These are phyloP conservation scores for Eimeria praecox DNA, from an alignment of 169 alveolate species.

Conservation along the genomic window DNA sequence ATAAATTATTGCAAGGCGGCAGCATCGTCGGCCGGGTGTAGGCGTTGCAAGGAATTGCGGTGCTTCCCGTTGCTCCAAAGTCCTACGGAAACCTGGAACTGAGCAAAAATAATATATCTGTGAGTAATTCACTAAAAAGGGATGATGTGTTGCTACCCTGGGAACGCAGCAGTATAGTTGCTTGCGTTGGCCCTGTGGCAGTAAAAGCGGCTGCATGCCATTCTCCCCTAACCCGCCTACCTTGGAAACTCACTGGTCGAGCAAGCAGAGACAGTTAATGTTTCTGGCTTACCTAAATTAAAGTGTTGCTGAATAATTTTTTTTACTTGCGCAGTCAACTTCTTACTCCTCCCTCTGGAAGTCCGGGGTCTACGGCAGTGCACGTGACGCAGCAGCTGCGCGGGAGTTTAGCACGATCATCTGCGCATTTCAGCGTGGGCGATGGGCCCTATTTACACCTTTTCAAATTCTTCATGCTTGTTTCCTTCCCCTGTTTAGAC, in stretches of 20 bases:
- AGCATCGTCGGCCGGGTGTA: neutral
- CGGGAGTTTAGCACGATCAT: neutral
- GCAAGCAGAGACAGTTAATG: neutral
- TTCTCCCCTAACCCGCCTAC: neutral
- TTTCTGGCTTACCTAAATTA: neutral
- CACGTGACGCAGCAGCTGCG: neutral
- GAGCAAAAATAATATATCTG: neutral
- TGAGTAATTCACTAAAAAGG: neutral
- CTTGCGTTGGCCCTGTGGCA: neutral
- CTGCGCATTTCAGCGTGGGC: neutral
- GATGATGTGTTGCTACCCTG: neutral
- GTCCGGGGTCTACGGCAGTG: neutral
- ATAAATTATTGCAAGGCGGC: neutral
- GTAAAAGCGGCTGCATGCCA: neutral
- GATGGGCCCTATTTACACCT: neutral
- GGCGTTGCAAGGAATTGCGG: neutral
- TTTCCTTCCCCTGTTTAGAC: neutral
- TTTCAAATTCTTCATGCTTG: neutral
- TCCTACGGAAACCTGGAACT: neutral
- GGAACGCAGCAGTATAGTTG: neutral
- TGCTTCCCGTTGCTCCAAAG: neutral
- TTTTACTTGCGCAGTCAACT: neutral
- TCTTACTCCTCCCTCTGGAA: neutral
- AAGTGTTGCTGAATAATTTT: neutral
- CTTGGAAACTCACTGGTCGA: neutral